Evolutionary conservation across 2,329 filamentous ascomycete species (phyloP), one percentile per base, ranked within the genome.

Genomic region (Graphilbum fragrans): DNA sequence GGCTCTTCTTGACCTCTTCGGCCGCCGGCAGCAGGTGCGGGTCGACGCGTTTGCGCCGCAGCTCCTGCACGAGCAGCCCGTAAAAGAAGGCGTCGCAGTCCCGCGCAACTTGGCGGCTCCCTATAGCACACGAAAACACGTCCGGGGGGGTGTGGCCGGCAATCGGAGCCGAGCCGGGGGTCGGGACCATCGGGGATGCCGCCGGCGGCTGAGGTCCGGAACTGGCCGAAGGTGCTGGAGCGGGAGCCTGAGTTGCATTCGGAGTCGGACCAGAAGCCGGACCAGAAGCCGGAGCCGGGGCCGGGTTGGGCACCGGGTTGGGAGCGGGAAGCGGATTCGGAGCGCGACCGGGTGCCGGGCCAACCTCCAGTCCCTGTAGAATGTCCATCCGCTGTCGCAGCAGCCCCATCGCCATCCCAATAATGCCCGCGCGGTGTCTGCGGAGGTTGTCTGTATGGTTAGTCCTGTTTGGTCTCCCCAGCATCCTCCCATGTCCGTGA

Each of bases 41-140:
- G 21, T 41, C 27, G 4, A 45, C 36, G 3, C 32, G 25, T 11
- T 19, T 16, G 11, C 33, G 32, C 3, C 33, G n/a, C 5, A 45
- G 33, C 36, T 45, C 43, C 37, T 45, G 43, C 20, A 45, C 36
- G 6, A 45, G 22, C 17, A 45, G 36, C 3, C 43, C 43, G 32
- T 39, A 41, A 32, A 36, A 35, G 27, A 32, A 37, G 10, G 39
- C 43, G 34, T 45, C 43, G 33, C 43, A 45, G 29, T 45, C 43
- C n/a, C 22, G 39, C 10, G 23, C 33, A 1, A 18, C 20, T 18
- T 20, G 21, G 21, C 14, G 11, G 21, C 23, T 27, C 7, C 23
- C 23, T 7, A 27, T 27, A 12, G 7, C 23, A 12, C 23, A 27
- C 12, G 23, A n/a, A n/a, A n/a, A n/a, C n/a, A n/a, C n/a, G n/a